Evolutionary conservation across 192 early-diverging fungal genomes (phyloP).

Genomic region (Cladochytrium replicatum): DNA sequence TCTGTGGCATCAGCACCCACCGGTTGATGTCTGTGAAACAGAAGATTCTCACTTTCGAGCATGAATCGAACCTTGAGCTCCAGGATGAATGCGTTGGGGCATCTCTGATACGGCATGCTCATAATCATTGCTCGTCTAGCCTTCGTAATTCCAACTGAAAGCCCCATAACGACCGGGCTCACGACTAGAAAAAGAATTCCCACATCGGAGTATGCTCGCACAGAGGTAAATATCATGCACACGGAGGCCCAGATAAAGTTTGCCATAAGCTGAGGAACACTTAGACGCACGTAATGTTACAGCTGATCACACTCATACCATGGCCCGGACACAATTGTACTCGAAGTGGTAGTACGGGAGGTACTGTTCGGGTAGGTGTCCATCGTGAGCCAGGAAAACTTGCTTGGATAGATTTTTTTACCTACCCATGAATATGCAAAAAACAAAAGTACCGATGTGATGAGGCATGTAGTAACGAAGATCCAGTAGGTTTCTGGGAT

Average conservation of each 20-base stretch:
- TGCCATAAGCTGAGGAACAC: constrained; percentile 14
- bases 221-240: constrained; percentile 20
- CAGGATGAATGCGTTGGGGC: constrained; percentile 14
- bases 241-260: constrained; percentile 37
- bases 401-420: neutral
- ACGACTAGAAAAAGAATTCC: constrained; percentile 29
- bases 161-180: constrained; percentile 13
- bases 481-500: neutral
- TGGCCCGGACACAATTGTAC: constrained; percentile 18
- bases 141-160: constrained; percentile 11
- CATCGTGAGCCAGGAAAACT: neutral
- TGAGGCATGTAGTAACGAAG: constrained; percentile 7
- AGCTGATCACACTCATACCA: neutral
- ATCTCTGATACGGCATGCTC: constrained; percentile 3
- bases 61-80: constrained; percentile 29
- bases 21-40: constrained; percentile 15
- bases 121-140: constrained; percentile 17
- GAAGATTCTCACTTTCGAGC: constrained; percentile 10
- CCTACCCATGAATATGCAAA: constrained; percentile 20
- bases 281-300: neutral
- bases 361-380: constrained; percentile 22
- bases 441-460: constrained; percentile 1
- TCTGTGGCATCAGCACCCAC: neutral
- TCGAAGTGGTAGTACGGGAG: constrained; percentile 33
- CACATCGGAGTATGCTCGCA: constrained; percentile 27